Conservation (phyloP, 805 yeast species). For the Naumovozyma castellii region DNA sequence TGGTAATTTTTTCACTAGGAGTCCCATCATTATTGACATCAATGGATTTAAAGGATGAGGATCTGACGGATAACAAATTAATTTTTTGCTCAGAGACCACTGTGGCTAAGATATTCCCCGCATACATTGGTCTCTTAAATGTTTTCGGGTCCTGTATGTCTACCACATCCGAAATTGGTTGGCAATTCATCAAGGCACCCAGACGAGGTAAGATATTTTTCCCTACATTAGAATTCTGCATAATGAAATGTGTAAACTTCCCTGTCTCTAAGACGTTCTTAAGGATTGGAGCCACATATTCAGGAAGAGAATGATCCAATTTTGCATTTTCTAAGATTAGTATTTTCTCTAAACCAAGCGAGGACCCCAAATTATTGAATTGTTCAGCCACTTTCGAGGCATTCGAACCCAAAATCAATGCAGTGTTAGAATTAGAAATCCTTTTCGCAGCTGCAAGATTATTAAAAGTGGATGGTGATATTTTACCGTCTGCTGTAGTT, state of each 20-base stretch:
- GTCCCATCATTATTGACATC: not conserved
- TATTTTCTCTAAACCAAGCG: constrained; percentile 38
- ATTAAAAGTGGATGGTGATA: constrained; percentile 62
- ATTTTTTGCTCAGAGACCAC: constrained; percentile 59
- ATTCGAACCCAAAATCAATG: constrained; percentile 58
- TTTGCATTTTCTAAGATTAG: constrained; percentile 41
- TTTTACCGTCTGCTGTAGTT: constrained; percentile 38
- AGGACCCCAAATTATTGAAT: constrained; percentile 11
- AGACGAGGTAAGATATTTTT: constrained; percentile 79
- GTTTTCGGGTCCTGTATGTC: constrained; percentile 57
- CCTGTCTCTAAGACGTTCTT: constrained; percentile 29
- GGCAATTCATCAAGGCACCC: constrained; percentile 75
- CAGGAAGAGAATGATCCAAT: constrained; percentile 70
- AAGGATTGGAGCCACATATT: constrained; percentile 64
- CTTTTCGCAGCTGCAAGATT: constrained; percentile 69
- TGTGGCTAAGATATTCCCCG: constrained; percentile 87
- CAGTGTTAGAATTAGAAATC: constrained; percentile 73
- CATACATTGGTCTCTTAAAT: constrained; percentile 88
- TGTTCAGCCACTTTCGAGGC: constrained; percentile 43
- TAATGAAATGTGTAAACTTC: constrained; percentile 54
- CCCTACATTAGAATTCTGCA: constrained; percentile 80
- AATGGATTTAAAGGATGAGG: constrained; percentile 54
- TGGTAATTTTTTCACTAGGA: not conserved
- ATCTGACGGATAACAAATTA: constrained; percentile 68
- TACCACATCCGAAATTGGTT: constrained; percentile 78